Evolutionary conservation across 2,329 filamentous ascomycete genomes (phyloP).

Genomic region (Pseudogymnoascus sp.): DNA sequence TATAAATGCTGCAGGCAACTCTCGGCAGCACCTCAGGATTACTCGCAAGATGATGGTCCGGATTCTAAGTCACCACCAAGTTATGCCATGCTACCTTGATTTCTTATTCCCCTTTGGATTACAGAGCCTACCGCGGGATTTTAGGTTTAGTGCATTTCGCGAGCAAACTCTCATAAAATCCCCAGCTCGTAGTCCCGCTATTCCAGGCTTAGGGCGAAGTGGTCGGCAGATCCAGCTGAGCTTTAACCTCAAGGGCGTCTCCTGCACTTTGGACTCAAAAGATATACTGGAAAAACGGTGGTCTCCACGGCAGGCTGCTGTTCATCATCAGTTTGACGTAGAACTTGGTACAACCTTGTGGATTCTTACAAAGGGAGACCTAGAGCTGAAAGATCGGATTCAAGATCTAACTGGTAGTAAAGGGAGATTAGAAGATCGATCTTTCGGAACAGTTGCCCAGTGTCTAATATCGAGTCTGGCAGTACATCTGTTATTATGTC

Average conservation of each 20-base stretch:
- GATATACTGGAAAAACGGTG: slow-evolving; percentile 12
- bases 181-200: slow-evolving; percentile 9
- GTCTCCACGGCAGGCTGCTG: slow-evolving; percentile 21
- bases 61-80: slow-evolving; percentile 27
- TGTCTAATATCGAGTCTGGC: slow-evolving; percentile 32
- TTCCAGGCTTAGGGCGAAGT: slow-evolving; percentile 17
- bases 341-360: slow-evolving; percentile 30
- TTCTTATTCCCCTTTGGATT: slow-evolving; percentile 26
- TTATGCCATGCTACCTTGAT: slow-evolving; percentile 28
- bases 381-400: slow-evolving; percentile 24
- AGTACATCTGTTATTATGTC: slow-evolving; percentile 31
- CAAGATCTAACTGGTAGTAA: slow-evolving; percentile 28
- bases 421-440: slow-evolving; percentile 27
- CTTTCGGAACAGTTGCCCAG: slow-evolving; percentile 26
- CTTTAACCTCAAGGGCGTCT: slow-evolving; percentile 24
- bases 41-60: slow-evolving; percentile 21
- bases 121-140: slow-evolving; percentile 19
- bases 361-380: slow-evolving; percentile 33
- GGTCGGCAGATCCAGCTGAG: slow-evolving; percentile 22
- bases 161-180: slow-evolving; percentile 15
- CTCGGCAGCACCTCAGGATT: slow-evolving; percentile 19
- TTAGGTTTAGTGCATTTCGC: slow-evolving; percentile 23
- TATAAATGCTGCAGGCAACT: slow-evolving; percentile 16
- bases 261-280: slow-evolving; percentile 2
- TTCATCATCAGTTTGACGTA: slow-evolving; percentile 25